Evolutionary conservation across 2,329 filamentous ascomycete species (phyloP).

Genomic region (Lecanoromycetidae sp.): DNA sequence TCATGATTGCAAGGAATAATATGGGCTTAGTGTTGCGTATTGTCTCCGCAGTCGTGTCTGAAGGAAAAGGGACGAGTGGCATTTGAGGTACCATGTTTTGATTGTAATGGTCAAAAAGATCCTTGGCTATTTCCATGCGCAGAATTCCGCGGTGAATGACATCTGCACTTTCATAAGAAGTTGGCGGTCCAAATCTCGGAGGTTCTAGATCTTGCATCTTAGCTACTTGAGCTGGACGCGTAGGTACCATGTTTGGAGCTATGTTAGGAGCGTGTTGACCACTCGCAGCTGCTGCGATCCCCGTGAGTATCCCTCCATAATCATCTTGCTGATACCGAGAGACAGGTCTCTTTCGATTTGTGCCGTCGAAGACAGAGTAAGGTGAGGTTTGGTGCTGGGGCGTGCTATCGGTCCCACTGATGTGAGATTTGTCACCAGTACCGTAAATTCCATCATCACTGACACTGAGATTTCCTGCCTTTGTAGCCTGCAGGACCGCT

Average conservation of each 20-base stretch:
- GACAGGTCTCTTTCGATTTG: slow-evolving; percentile 5
- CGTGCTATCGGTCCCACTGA: background rate
- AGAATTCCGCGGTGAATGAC: slow-evolving; percentile 41
- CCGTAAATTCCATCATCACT: slow-evolving; percentile 16
- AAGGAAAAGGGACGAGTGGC: slow-evolving; percentile 46
- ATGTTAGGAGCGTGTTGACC: background rate
- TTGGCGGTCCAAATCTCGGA: background rate
- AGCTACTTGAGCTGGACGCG: background rate
- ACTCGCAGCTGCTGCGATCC: background rate
- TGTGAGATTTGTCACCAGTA: slow-evolving; percentile 3
- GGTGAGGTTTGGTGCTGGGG: slow-evolving; percentile 4
- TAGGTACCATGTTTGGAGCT: slow-evolving; percentile 2
- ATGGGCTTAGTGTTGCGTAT: slow-evolving; percentile 47
- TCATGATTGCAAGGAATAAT: slow-evolving; percentile 47
- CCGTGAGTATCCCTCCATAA: background rate
- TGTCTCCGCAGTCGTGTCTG: slow-evolving; percentile 41
- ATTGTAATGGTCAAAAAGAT: slow-evolving; percentile 46
- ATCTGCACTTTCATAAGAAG: slow-evolving; percentile 28
- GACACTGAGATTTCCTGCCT: slow-evolving; percentile 12
- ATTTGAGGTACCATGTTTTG: slow-evolving; percentile 43
- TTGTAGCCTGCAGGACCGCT: slow-evolving; percentile 55
- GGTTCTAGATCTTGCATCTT: background rate
- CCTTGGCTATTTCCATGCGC: slow-evolving; percentile 38
- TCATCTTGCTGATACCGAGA: slow-evolving; percentile 7
- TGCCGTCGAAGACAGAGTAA: background rate